These are phyloP conservation scores for Novymonas esmeraldas DNA, from an alignment of 208 protist genomes.

Conservation along the genomic window DNA sequence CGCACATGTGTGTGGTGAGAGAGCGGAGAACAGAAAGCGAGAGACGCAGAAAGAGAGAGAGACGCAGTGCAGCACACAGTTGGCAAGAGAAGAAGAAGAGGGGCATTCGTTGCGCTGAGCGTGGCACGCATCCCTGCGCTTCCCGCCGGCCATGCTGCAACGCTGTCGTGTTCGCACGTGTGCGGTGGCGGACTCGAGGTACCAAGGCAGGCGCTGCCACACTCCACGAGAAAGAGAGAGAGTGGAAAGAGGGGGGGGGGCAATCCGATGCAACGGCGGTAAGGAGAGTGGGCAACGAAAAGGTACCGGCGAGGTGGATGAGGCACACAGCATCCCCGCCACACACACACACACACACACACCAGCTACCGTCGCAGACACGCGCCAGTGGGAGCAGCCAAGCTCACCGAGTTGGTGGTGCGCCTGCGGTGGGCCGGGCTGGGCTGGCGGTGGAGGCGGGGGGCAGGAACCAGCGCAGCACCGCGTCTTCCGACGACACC, in stretches of 20 bases:
- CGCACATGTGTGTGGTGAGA: too few species aligned
- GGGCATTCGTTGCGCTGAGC: background rate
- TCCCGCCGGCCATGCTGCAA: background rate
- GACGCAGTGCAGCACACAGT: background rate
- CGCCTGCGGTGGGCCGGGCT: background rate
- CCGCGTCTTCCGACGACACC: slow-evolving; percentile 51
- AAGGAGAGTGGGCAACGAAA: background rate
- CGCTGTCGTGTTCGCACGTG: background rate
- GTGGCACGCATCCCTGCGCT: too few species aligned
- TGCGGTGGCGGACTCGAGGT: too few species aligned
- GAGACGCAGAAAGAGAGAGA: background rate
- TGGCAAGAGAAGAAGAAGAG: background rate
- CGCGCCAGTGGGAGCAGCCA: too few species aligned
- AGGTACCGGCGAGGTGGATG: too few species aligned
- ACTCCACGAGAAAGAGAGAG: background rate
- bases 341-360: too few species aligned
- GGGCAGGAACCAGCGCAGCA: slow-evolving; percentile 78
- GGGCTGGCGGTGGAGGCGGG: background rate
- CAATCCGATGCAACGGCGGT: too few species aligned
- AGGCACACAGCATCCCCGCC: too few species aligned
- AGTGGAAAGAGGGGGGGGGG: background rate
- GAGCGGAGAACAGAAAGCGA: background rate
- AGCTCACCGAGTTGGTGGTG: too few species aligned
- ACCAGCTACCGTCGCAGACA: too few species aligned
- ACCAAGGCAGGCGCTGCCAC: background rate